A percentile compares a stretch with the other conserved stretches of the same genome.
These are phyloP conservation scores for Penicillium italicum DNA, from an alignment of 2,329 filamentous ascomycete species.

Conservation along the genomic window DNA sequence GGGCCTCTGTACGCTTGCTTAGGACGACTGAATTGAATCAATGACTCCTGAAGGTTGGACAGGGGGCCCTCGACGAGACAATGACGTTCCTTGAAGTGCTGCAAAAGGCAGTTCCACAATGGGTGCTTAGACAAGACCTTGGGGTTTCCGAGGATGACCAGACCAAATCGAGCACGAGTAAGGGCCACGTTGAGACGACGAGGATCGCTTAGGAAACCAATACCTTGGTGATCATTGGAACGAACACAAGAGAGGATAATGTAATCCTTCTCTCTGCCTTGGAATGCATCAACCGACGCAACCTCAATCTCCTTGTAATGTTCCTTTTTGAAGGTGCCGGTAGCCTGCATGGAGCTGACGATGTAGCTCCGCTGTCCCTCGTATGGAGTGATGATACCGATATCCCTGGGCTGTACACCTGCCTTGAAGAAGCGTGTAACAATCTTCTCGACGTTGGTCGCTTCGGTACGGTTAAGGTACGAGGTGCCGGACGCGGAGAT, in stretches of 20 bases:
- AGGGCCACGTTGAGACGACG: slow-evolving; percentile 95
- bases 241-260: slow-evolving; percentile 97
- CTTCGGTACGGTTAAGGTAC: slow-evolving; percentile 95
- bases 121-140: slow-evolving; percentile 98
- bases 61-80: slow-evolving; percentile 94
- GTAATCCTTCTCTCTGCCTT: slow-evolving; percentile 98
- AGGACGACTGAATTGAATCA: slow-evolving; percentile 90
- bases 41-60: slow-evolving; percentile 90
- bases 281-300: slow-evolving; percentile 96
- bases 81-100: slow-evolving; percentile 95
- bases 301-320: slow-evolving; percentile 98
- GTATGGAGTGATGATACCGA: slow-evolving; percentile 98
- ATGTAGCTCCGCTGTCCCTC: slow-evolving; percentile 98
- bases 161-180: slow-evolving; percentile 92
- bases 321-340: slow-evolving; percentile 96
- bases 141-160: slow-evolving; percentile 95
- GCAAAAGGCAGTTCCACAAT: slow-evolving; percentile 89
- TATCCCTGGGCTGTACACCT: slow-evolving; percentile 86
- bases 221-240: slow-evolving; percentile 98
- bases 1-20: slow-evolving; percentile 88
- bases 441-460: slow-evolving; percentile 96
- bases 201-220: slow-evolving; percentile 96
- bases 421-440: slow-evolving; percentile 99
- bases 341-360: slow-evolving; percentile 98
- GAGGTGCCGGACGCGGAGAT: slow-evolving; percentile 97